These are phyloP conservation scores for Kodamaea fukazawae DNA, from an alignment of 805 yeast genomes.

Conservation along the genomic window DNA sequence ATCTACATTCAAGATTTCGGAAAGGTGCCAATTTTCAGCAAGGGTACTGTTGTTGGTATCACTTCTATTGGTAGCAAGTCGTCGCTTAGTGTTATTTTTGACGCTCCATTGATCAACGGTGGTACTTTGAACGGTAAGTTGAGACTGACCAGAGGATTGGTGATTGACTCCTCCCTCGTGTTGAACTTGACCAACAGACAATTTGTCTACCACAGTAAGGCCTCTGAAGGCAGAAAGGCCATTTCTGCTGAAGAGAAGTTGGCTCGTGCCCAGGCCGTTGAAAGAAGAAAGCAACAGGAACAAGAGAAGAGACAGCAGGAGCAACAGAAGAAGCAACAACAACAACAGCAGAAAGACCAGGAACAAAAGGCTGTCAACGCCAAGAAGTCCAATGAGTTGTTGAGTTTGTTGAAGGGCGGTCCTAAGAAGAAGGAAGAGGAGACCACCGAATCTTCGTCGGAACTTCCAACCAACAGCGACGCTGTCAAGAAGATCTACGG, in stretches of 20 bases:
- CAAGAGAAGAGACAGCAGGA: slow-evolving; percentile 8
- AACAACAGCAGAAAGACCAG: slow-evolving; percentile 10
- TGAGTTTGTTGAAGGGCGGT: slow-evolving; percentile 26
- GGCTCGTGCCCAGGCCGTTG: slow-evolving; percentile 9
- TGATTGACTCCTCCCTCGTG: slow-evolving; percentile 76
- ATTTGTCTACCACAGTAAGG: slow-evolving; percentile 70
- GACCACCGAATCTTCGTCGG: slow-evolving; percentile 10
- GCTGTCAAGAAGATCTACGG: slow-evolving; percentile 44
- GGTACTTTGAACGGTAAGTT: slow-evolving; percentile 76
- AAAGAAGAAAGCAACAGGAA: slow-evolving; percentile 7
- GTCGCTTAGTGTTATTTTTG: slow-evolving; percentile 79
- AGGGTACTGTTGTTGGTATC: slow-evolving; percentile 84
- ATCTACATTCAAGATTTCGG: slow-evolving; percentile 83
- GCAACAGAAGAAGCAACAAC: slow-evolving; percentile 8
- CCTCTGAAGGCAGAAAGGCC: slow-evolving; percentile 42
- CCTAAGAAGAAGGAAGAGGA: slow-evolving; percentile 6
- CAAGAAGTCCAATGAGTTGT: slow-evolving; percentile 30
- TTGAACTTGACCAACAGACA: slow-evolving; percentile 76
- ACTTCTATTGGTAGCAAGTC: slow-evolving; percentile 57
- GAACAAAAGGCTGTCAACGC: slow-evolving; percentile 14
- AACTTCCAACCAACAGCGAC: slow-evolving; percentile 19
- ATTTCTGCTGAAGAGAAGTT: slow-evolving; percentile 22
- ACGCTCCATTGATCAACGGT: slow-evolving; percentile 78
- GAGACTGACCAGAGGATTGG: slow-evolving; percentile 75
- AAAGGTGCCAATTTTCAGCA: slow-evolving; percentile 79